These are phyloP conservation scores for Talaromyces funiculosus DNA, from an alignment of 2,329 filamentous ascomycete genomes.

Conservation along the genomic window DNA sequence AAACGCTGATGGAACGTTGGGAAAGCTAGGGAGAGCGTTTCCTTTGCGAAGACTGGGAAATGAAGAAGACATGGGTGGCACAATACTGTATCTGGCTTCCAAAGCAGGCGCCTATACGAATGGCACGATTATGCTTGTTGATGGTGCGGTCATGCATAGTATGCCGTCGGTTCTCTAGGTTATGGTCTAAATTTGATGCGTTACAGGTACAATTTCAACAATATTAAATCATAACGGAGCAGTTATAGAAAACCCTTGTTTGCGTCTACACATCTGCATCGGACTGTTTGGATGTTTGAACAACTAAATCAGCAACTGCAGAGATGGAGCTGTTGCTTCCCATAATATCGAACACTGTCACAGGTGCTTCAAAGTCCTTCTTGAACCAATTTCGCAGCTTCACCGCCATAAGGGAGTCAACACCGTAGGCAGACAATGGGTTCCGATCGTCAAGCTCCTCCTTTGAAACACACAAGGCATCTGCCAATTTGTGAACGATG, in stretches of 20 bases:
- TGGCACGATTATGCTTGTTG: slow-evolving; percentile 47
- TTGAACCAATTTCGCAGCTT: slow-evolving; percentile 40
- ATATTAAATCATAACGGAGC: slow-evolving; percentile 3
- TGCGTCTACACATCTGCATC: slow-evolving; percentile 5
- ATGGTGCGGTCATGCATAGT: slow-evolving; percentile 28
- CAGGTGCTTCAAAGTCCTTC: slow-evolving; percentile 26
- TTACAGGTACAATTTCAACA: slow-evolving; percentile 1
- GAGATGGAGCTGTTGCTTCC: slow-evolving; percentile 21
- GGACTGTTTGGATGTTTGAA: not conserved
- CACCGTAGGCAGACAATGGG: slow-evolving; percentile 30
- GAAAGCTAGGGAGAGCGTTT: slow-evolving; percentile 19
- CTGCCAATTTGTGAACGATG: not conserved
- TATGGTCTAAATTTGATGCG: not conserved
- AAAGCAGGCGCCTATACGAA: slow-evolving; percentile 51
- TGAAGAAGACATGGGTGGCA: slow-evolving; percentile 45
- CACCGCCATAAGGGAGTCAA: slow-evolving; percentile 42
- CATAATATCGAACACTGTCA: slow-evolving; percentile 38
- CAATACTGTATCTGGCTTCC: slow-evolving; percentile 47
- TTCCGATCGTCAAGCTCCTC: slow-evolving; percentile 27
- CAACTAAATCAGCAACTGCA: slow-evolving; percentile 1
- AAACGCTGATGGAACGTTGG: not conserved
- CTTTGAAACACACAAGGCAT: slow-evolving; percentile 10
- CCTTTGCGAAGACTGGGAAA: slow-evolving; percentile 30
- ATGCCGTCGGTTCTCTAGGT: slow-evolving; percentile 3
- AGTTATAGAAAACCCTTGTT: slow-evolving; percentile 1